Evolutionary conservation across 805 yeast species (phyloP).

Genomic region (Blastobotrys peoriensis): DNA sequence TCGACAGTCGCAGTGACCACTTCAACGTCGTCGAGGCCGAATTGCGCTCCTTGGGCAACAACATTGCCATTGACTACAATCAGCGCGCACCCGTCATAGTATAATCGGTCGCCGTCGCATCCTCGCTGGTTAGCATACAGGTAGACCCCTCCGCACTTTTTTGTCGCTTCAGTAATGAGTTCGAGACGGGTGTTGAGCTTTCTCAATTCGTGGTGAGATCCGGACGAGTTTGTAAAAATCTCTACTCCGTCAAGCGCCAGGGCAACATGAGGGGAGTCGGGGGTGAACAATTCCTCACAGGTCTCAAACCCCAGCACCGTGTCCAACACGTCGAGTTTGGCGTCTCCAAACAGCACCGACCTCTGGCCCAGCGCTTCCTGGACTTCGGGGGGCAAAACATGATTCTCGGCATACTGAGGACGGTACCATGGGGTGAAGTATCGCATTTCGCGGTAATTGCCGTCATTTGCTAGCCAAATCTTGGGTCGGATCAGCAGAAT

Average conservation of each 20-base stretch:
- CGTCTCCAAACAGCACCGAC: conserved; percentile 81
- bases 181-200: conserved; percentile 80
- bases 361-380: conserved; percentile 60
- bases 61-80: conserved; percentile 89
- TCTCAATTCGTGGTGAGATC: conserved; percentile 95
- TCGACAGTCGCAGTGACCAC: conserved; percentile 94
- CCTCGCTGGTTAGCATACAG: conserved; percentile 93
- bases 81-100: conserved; percentile 95
- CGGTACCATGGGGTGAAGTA: conserved; percentile 93
- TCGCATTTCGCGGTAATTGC: conserved; percentile 97
- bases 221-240: conserved; percentile 90
- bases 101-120: conserved; percentile 95
- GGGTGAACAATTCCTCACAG: conserved; percentile 96
- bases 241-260: conserved; percentile 97
- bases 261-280: conserved; percentile 87
- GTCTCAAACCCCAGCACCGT: conserved; percentile 96
- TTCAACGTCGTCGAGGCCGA: conserved; percentile 85
- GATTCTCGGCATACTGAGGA: conserved; percentile 67
- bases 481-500: conserved; percentile 89
- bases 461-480: conserved; percentile 91
- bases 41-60: conserved; percentile 91
- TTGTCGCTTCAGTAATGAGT: conserved; percentile 84
- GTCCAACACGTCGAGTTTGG: conserved; percentile 74
- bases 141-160: conserved; percentile 95
- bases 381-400: conserved; percentile 64